Evolutionary conservation across 768 basidiomycete species (phyloP), one percentile per base, ranked within the genome.

Genomic region (Amanita subjunquillea): DNA sequence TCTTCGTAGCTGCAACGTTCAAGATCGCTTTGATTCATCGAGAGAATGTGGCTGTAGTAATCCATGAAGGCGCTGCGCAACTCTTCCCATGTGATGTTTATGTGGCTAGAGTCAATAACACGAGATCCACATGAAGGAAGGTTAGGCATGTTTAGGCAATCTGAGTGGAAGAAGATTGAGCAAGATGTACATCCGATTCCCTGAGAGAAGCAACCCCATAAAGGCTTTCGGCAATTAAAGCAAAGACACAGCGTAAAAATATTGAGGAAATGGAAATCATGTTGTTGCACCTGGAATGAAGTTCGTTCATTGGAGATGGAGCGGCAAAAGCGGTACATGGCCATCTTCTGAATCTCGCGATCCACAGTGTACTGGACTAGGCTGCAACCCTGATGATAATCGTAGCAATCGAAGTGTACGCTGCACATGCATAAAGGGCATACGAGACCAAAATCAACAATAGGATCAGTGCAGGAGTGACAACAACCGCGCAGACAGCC

Each of bases 351-450:
- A 4, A 75, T 68, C 54, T 71, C 65, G 27, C 63, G 56, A 57
- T 80, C 79, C 10, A 71, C 59, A 15, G 66, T 61, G 56, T 86
- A 86, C 56, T 83, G 74, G 5, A 74, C 62, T 53, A 80, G 64
- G 53, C 76, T 71, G 57, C 76, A 82, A 23, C 85, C 87, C 46
- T 78, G 76, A 5, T 80, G 77, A 54, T 81, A 73, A 57, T 87
- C 81, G 59, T 88, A 90, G 67, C 90, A 93, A 56, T 83, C 80
- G 54, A 88, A 79, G 64, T 93, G 90, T 6, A 87, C 78, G 1
- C 73, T 67, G 54, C 80, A 84, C 62, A 77, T 71, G 65, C 89
- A 90, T 46, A 83, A 74, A 0, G 83, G 75, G 60, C 89, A 91
- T 9, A 82, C 64, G 5, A 93, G 67, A 4, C 82, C 85, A 60